A percentile compares a stretch with the other conserved stretches of the same genome.
These are phyloP conservation scores for Wickerhamomyces kurtzmanii DNA, from an alignment of 805 yeast species.

Conservation along the genomic window DNA sequence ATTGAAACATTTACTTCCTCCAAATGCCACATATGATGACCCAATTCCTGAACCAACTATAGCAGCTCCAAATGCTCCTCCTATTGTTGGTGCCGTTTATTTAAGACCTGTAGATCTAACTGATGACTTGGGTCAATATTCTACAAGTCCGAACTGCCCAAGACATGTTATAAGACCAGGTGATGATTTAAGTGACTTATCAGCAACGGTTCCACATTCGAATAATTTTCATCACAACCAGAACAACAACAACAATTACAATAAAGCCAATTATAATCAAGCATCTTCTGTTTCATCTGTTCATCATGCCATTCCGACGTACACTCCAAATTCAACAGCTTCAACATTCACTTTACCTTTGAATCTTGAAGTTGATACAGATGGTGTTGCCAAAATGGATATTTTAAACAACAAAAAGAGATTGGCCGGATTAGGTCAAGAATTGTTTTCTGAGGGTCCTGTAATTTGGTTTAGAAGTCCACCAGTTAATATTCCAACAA, in stretches of 20 bases:
- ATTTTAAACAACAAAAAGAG: constrained; percentile 18
- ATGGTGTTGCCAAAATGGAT: constrained; percentile 22
- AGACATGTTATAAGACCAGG: constrained; percentile 33
- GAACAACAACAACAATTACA: constrained; percentile 10
- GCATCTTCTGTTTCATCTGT: constrained; percentile 10
- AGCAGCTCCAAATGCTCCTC: constrained; percentile 84
- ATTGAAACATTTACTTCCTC: constrained; percentile 63
- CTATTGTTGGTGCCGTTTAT: constrained; percentile 88
- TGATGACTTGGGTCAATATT: constrained; percentile 77
- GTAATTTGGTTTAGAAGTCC: constrained; percentile 64
- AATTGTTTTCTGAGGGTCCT: constrained; percentile 22
- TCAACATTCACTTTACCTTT: constrained; percentile 25
- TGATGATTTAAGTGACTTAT: no score
- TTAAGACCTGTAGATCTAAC: constrained; percentile 62
- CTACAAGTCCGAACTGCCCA: constrained; percentile 36
- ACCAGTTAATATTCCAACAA: constrained; percentile 35
- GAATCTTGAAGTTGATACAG: constrained; percentile 6
- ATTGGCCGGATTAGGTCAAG: constrained; percentile 9
- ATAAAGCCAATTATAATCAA: constrained; percentile 9
- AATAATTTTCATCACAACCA: constrained; percentile 2
- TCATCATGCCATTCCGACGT: constrained; percentile 16
- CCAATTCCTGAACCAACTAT: constrained; percentile 75
- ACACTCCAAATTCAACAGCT: constrained; percentile 13
- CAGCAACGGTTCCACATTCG: constrained; percentile 12
- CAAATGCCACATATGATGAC: constrained; percentile 63